Evolutionary conservation across 352 stramenopile genomes (phyloP), one percentile per base, ranked within the genome.

Genomic region (Phytophthora agathidicida): DNA sequence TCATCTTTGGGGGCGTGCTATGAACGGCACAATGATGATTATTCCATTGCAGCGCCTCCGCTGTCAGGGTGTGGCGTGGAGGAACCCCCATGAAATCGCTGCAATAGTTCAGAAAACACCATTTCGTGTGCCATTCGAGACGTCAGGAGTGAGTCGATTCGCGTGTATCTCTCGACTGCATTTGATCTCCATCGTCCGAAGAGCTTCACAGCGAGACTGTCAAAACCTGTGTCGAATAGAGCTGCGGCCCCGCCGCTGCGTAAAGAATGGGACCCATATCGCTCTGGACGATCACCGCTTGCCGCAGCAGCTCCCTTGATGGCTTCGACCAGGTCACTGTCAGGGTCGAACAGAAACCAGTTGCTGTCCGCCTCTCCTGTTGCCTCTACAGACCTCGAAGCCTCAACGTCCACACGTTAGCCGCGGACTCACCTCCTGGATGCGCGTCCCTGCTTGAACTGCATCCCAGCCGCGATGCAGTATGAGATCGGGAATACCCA

Each of bases 141-240:
- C 4, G 37, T 43, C 7, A 43, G 11, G 7, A 27, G 26, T 2
- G n/a, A 7, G 13, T 27, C 26, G 13, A 58, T 31, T 24, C 38
- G 9, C 3, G 38, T 49, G 28, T 49, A 58, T 3, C 48, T 14
- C 26, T 48, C 26, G 3, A 57, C 24, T 8, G 28, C 32, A 19
- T 48, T 35, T 0, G 36, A 42, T 42, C 35, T 57, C 51, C 51
- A 53, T 1, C 39, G 39, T 8, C 51, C 41, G 20, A 60, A 60
- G 6, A 33, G 30, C 11, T 32, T 39, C 3, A 61, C 42, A 2
- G 52, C 52, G 3, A 53, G 19, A 35, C 32, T 61, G 24, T 61
- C 52, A 16, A 61, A 46, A 7, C 52, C 42, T 2, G 42, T 33
- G 13, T 46, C 42, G 10, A 53, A 62, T 24, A 51, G 31, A 8